Base-by-base conservation (phyloP, 768 basidiomycete species). In the Termitomyces sp. region DNA sequence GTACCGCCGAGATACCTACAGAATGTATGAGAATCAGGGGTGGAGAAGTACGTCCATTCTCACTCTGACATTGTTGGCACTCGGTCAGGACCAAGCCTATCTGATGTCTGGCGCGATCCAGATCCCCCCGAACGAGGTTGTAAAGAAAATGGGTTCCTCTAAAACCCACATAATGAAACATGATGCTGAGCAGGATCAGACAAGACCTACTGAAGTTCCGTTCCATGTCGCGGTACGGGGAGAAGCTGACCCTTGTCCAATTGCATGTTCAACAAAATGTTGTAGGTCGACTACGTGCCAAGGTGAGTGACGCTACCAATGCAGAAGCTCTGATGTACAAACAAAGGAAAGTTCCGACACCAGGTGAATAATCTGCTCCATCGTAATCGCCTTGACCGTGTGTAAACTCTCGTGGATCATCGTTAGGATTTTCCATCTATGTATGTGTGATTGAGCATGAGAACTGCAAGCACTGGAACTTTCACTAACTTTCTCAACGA, bases 351-450 rank as follows among this genome's bases (percentile, higher is more conserved):
- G 70, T 70, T 44, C 82, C 81, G 30, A 85, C 61, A 4, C 74
- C 74, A 23, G 74, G 73, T 2, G 79, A 76, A 8, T 74, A 7
- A n/a, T 65, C 70, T 10, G 71, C 68, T 20, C 55, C 58, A 38
- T 61, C 71, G 41, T 69, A 65, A 55, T 71, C 73, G 32, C 64
- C 71, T 46, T 67, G 72, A 28, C 56, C 69, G 46, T 72, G 72
- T 40, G 81, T 79, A 68, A 88, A 91, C 43, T 79, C 73, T 50
- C 91, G 86, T 33, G 91, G 91, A 74, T 93, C 89, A 67, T 93
- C 88, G 52, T 73, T 67, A 26, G 85, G 76, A 70, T 89, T 81
- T 70, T 93, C 91, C 68, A 93, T 84, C 91, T 93, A 70, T 23
- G 47, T 93, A 70, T 23, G 47, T 52, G 55, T 48, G 43, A 40